A percentile compares a stretch with the other conserved stretches of the same genome.
Conservation (phyloP, 805 yeast genomes). For the Saccharomycopsis amapae region DNA sequence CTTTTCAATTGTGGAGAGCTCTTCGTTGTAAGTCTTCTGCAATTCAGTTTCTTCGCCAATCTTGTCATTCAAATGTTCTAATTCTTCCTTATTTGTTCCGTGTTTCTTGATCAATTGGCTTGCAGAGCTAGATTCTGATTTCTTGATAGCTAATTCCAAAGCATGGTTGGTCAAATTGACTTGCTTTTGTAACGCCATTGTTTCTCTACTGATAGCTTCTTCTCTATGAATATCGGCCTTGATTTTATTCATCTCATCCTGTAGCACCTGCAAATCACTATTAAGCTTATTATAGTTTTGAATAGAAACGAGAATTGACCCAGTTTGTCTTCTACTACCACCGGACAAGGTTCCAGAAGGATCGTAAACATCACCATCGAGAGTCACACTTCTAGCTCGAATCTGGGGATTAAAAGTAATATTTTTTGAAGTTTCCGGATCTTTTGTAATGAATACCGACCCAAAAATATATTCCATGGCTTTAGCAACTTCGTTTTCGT, state of each 20-base stretch:
- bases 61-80: conserved; percentile 34
- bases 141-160: conserved; percentile 46
- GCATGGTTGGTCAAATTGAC: conserved; percentile 53
- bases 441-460: conserved; percentile 75
- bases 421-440: conserved; percentile 79
- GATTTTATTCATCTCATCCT: conserved; percentile 36
- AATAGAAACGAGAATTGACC: conserved; percentile 55
- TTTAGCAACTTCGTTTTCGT: conserved; percentile 55
- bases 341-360: conserved; percentile 96
- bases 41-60: conserved; percentile 33
- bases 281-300: conserved; percentile 52
- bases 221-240: conserved; percentile 36
- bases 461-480: conserved; percentile 96
- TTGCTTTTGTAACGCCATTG: conserved; percentile 52
- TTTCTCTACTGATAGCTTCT: conserved; percentile 38
- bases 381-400: conserved; percentile 74
- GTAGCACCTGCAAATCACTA: conserved; percentile 34
- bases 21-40: conserved; percentile 31
- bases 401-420: conserved; percentile 85
- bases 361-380: conserved; percentile 91
- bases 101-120: conserved; percentile 47
- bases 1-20: conserved; percentile 49
- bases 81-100: conserved; percentile 39
- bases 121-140: conserved; percentile 48
- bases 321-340: conserved; percentile 65